A percentile compares a stretch with the other conserved stretches of the same genome.
Conservation (phyloP, 192 early-diverging fungal species). For the Rhizoclosmatium globosum region DNA sequence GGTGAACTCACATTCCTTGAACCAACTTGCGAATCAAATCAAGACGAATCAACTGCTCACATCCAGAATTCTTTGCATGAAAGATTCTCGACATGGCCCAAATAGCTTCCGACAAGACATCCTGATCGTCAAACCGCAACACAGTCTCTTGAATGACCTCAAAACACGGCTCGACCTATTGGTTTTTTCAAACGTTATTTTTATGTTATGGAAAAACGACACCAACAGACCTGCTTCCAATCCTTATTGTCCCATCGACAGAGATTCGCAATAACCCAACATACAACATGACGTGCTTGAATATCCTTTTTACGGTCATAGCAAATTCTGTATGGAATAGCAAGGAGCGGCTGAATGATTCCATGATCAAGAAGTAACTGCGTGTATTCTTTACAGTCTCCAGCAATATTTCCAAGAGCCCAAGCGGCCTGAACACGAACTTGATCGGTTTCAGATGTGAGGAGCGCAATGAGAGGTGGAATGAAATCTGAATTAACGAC, state of each 20-base stretch:
- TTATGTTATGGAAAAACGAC: neutral
- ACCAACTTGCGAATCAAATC: conserved; percentile 14
- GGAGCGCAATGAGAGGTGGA: conserved; percentile 27
- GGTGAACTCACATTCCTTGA: conserved; percentile 7
- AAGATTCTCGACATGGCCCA: conserved; percentile 45
- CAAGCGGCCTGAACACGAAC: conserved; percentile 44
- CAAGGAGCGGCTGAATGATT: conserved; percentile 32
- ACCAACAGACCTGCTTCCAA: conserved; percentile 35
- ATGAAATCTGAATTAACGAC: conserved; percentile 36
- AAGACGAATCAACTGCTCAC: neutral
- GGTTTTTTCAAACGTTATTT: neutral
- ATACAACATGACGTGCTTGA: conserved; percentile 37
- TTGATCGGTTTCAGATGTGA: neutral
- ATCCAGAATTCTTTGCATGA: conserved; percentile 24
- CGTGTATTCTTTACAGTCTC: conserved; percentile 36
- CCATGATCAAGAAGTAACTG: conserved; percentile 31
- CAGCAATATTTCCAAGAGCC: conserved; percentile 47
- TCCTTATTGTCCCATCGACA: conserved; percentile 42
- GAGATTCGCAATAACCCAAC: conserved; percentile 46
- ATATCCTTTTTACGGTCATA: conserved; percentile 1
- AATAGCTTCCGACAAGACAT: conserved; percentile 43
- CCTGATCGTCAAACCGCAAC: conserved; percentile 24
- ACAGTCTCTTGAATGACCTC: conserved; percentile 24
- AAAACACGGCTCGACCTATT: conserved; percentile 27
- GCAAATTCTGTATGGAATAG: neutral